Evolutionary conservation across 495 filamentous ascomycete genomes (phyloP), one percentile per base, ranked within the genome.

Genomic region (Aspergillus leporis): DNA sequence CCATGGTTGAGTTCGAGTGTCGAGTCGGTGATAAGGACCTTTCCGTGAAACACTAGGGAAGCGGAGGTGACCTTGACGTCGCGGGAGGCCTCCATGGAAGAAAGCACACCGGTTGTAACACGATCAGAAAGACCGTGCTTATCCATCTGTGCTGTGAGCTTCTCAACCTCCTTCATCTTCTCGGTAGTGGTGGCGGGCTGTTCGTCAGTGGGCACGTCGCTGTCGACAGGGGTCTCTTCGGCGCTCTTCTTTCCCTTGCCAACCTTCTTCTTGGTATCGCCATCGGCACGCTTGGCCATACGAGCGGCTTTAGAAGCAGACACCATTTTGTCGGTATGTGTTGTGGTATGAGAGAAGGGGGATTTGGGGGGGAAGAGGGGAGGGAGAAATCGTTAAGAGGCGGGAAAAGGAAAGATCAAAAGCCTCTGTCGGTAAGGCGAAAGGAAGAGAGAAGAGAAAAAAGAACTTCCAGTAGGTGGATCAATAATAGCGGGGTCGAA

Each of bases 241-340:
- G 87, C 88, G 45, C 43, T 56, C 56, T 66, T 87, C 65, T 89
- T 87, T 51, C 85, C 89, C 63, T 84, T 85, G 21, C 86, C 89
- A 79, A 87, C 83, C 81, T 93, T 92, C 72, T 86, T 83, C 61
- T 80, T 79, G 59, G 80, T 83, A 51, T 81, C 84, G 10, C 85
- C 89, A 46, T 43, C 90, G 68, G 85, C 92, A 76, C 92, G 92
- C 85, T 97, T 96, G 62, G 95, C 94, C 72, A 97, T 81, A 74
- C 94, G 90, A 77, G 95, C 96, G 68, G 95, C 95, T 80, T 98
- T 98, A 64, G 94, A 97, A 68, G 94, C 88, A 61, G 95, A 98
- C 65, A 96, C 89, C 77, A 80, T 80, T 54, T 62, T 78, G 73
- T 51, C 68, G 67, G 51, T 23, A 31, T 50, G 51, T 47, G 18